phyloP scores from a whole-genome alignment of 2,329 filamentous ascomycete species.

The Stachybotrys elegans region DNA sequence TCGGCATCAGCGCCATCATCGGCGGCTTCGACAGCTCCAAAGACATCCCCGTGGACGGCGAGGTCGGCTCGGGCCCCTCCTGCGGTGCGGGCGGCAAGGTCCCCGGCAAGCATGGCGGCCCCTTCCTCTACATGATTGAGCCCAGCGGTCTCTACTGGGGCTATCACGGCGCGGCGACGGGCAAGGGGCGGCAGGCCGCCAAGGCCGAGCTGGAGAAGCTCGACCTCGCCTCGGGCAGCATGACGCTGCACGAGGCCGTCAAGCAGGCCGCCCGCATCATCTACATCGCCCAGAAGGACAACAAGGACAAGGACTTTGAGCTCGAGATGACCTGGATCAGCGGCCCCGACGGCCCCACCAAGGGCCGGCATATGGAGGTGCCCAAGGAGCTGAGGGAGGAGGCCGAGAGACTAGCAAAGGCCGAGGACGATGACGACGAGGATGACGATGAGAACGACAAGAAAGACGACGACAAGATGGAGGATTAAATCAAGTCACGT shows the following conservation, averaged over 20 bases:
- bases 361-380: slow-evolving; percentile 89
- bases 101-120: slow-evolving; percentile 72
- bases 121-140: slow-evolving; percentile 98
- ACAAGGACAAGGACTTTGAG: slow-evolving; percentile 99
- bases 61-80: slow-evolving; percentile 77
- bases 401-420: slow-evolving; percentile 89
- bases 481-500: slow-evolving; percentile 56
- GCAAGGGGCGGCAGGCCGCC: slow-evolving; percentile 92
- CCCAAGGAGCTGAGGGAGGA: slow-evolving; percentile 87
- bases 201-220: slow-evolving; percentile 99
- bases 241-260: slow-evolving; percentile 81
- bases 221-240: slow-evolving; percentile 70
- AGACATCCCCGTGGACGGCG: slow-evolving; percentile 80
- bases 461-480: slow-evolving; percentile 75
- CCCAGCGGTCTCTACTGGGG: slow-evolving; percentile 97
- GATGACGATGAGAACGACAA: slow-evolving; percentile 64
- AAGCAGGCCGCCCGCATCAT: slow-evolving; percentile 97
- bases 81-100: slow-evolving; percentile 81
- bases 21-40: slow-evolving; percentile 89
- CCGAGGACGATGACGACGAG: slow-evolving; percentile 80
- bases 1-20: slow-evolving; percentile 92
- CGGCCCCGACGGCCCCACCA: slow-evolving; percentile 75
- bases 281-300: slow-evolving; percentile 95
- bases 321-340: slow-evolving; percentile 99
- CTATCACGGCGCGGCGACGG: slow-evolving; percentile 96